Evolutionary conservation across 176 grass and related monocot genomes (phyloP).

Genomic region (Otatea glauca): DNA sequence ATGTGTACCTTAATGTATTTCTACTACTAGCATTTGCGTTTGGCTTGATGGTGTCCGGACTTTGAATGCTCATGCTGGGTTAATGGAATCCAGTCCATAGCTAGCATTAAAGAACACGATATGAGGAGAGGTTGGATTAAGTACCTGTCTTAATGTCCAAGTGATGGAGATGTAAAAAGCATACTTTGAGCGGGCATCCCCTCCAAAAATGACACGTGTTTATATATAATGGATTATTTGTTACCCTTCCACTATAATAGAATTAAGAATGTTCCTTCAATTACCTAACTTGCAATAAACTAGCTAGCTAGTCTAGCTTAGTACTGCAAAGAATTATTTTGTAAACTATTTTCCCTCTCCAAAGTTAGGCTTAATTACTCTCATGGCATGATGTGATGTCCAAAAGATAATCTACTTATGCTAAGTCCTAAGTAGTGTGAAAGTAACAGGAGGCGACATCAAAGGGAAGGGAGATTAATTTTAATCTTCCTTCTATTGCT

Average conservation of each 20-base stretch:
- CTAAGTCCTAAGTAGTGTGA: no score
- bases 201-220: conserved; percentile 42
- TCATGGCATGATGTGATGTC: conserved; percentile 50
- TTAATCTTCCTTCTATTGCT: background rate
- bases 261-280: conserved; percentile 50
- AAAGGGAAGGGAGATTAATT: background rate
- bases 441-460: conserved; percentile 39
- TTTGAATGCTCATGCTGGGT: conserved; percentile 5
- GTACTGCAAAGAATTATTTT: conserved; percentile 20
- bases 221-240: conserved; percentile 42
- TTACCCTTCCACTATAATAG: conserved; percentile 41
- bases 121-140: conserved; percentile 47
- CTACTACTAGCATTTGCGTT: conserved; percentile 30
- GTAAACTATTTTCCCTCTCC: background rate
- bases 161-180: conserved; percentile 48
- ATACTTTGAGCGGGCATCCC: conserved; percentile 15
- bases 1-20: background rate
- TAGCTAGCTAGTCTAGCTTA: conserved; percentile 26
- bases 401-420: conserved; percentile 49
- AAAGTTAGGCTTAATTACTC: conserved; percentile 38
- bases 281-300: conserved; percentile 50
- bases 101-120: conserved; percentile 41
- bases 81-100: conserved; percentile 42
- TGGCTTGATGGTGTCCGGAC: conserved; percentile 27
- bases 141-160: conserved; percentile 49